Conservation (phyloP, 78 protist species). For the Protostelium mycophagum region DNA sequence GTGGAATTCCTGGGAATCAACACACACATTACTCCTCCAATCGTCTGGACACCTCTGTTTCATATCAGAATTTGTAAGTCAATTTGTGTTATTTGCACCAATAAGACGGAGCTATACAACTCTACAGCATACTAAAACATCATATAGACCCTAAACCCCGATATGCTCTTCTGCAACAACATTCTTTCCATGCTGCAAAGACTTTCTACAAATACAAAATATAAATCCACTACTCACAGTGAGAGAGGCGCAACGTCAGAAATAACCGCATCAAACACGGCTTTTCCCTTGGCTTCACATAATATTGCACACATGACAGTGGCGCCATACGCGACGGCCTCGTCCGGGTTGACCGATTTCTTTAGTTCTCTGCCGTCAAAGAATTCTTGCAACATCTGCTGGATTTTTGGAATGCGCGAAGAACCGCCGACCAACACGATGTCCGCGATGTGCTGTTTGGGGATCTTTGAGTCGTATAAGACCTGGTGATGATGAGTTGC, state of each 20-base stretch:
- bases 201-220: slow-evolving; percentile 74
- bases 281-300: slow-evolving; percentile 80
- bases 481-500: slow-evolving; percentile 12
- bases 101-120: no score
- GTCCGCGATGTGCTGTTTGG: slow-evolving; percentile 63
- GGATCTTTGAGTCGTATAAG: slow-evolving; percentile 65
- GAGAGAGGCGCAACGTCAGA: slow-evolving; percentile 49
- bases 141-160: no score
- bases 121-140: no score
- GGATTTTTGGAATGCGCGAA: slow-evolving; percentile 83
- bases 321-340: slow-evolving; percentile 66
- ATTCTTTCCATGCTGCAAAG: slow-evolving; percentile 94
- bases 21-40: slow-evolving; percentile 87
- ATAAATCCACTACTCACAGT: slow-evolving; percentile 40
- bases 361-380: slow-evolving; percentile 76
- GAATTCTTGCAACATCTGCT: slow-evolving; percentile 65
- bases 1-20: slow-evolving; percentile 63
- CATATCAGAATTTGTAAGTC: no score
- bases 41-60: slow-evolving; percentile 42
- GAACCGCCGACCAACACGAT: slow-evolving; percentile 86
- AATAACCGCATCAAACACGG: slow-evolving; percentile 73
- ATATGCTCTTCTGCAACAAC: neutral
- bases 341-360: slow-evolving; percentile 71
- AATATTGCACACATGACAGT: slow-evolving; percentile 67
- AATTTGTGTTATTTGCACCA: no score